phyloP scores from a whole-genome alignment of 192 early-diverging fungal genomes.

The Pecoramyces ruminantium region DNA sequence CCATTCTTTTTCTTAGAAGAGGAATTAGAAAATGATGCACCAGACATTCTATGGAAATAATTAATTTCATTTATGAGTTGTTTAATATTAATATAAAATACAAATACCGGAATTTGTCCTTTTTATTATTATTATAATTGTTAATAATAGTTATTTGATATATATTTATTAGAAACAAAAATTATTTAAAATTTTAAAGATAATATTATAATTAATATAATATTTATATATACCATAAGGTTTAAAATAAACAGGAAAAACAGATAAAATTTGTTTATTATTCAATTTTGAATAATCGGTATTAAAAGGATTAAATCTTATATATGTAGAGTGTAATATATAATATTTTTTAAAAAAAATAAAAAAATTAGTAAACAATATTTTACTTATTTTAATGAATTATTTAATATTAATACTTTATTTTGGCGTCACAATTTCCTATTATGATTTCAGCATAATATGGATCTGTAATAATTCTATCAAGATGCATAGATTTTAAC shows the following conservation, averaged over 20 bases:
- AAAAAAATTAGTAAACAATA: not conserved
- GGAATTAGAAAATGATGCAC: constrained; percentile 11
- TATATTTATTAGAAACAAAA: no score
- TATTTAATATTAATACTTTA: constrained; percentile 21
- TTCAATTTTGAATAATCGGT: constrained; percentile 11
- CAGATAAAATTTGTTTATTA: constrained; percentile 13
- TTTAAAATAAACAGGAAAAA: constrained; percentile 10
- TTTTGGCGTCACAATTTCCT: constrained; percentile 24
- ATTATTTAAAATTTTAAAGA: no score
- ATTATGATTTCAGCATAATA: constrained; percentile 31
- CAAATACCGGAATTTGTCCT: constrained; percentile 5
- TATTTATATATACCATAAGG: not conserved
- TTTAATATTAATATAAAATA: constrained; percentile 25
- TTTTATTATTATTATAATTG: no score
- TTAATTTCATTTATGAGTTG: constrained; percentile 25
- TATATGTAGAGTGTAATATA: constrained; percentile 5
- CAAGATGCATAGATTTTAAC: constrained; percentile 60
- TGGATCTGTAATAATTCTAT: constrained; percentile 37
- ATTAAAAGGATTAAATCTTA: constrained; percentile 11
- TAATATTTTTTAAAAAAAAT: not conserved
- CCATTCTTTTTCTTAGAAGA: constrained; percentile 3
- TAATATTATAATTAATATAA: constrained; percentile 5
- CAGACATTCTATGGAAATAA: not conserved
- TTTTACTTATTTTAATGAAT: no score
- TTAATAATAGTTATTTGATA: no score